Evolutionary conservation across 192 early-diverging fungal species (phyloP), one percentile per base, ranked within the genome.

Genomic region (Coemansia sp.): DNA sequence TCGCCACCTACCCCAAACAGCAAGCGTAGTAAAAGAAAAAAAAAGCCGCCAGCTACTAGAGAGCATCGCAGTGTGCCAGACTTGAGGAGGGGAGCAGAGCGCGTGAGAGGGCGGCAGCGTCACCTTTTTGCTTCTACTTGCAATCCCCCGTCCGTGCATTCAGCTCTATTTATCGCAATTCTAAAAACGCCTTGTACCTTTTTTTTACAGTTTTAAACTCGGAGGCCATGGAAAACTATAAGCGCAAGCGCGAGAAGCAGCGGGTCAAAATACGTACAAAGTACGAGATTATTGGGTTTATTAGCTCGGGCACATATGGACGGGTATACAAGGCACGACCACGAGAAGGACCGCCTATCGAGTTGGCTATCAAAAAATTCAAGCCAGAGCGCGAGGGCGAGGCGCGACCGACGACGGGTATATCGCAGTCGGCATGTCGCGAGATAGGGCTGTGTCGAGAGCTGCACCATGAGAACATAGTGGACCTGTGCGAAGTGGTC

Each of bases 331-430:
- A 96, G 78, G 96, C 94, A 15, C 87, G 83, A 53, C 91, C 89
- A 31, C 85, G 87, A 38, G 69, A 71, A 24, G 82, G 82, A 1
- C 71, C 82, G 43, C 63, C 65, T 3, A 76, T 87, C 44, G 92
- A 96, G 76, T 92, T 92, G 71, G 96, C 96, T 3, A 97, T 98
- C 57, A 98, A 98, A 78, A 95, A 95, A 87, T 98, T 98, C 76
- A 98, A 98, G 70, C 94, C 95, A 9, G 96, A 98, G 66, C 92
- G 94, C 66, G 96, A 96, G 70, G 95, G 94, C 47, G 95, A 96
- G 71, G 66, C 71, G 8, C 75, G 79, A 46, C 69, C 79, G 46
- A 85, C 83, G 0, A 88, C 87, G 15, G 96, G 95, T 18, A 94
- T 98, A 52, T 96, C 95, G 12, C 96, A 98, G 69, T 95, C 93